These are phyloP conservation scores for Corinectria fuckeliana DNA, from an alignment of 2,329 filamentous ascomycete species.

Conservation along the genomic window DNA sequence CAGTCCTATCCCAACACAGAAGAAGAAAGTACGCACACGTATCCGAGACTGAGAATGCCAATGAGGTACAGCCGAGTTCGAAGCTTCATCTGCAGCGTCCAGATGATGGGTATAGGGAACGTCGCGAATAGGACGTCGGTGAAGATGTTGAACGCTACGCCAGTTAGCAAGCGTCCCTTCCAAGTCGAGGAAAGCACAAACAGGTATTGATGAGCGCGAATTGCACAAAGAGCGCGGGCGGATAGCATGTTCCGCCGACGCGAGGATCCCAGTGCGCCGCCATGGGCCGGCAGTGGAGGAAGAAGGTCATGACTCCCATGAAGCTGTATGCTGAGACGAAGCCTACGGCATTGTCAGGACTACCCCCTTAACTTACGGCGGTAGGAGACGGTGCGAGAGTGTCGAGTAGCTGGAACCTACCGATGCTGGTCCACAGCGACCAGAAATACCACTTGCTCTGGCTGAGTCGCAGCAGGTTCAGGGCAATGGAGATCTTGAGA, in stretches of 20 bases:
- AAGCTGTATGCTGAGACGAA: conserved; percentile 25
- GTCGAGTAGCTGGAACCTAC: not conserved
- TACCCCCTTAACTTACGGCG: too few species aligned
- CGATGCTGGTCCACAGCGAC: conserved; percentile 19
- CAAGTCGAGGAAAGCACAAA: not conserved
- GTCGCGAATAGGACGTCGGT: conserved; percentile 53
- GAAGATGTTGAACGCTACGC: conserved; percentile 47
- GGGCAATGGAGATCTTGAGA: conserved; percentile 25
- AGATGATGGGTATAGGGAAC: conserved; percentile 50
- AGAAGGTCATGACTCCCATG: conserved; percentile 20
- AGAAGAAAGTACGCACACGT: conserved; percentile 40
- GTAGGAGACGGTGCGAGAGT: not conserved
- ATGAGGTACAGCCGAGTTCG: conserved; percentile 48
- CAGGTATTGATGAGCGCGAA: conserved; percentile 21
- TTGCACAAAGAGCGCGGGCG: conserved; percentile 12
- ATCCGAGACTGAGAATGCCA: conserved; percentile 50
- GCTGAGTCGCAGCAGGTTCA: conserved; percentile 20
- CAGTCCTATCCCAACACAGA: not conserved
- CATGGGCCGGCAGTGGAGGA: conserved; percentile 23
- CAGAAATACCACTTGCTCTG: conserved; percentile 18
- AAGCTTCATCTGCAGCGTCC: conserved; percentile 48
- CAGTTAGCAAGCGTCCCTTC: not conserved
- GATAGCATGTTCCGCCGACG: conserved; percentile 17
- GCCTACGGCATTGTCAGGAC: too few species aligned
- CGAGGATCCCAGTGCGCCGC: conserved; percentile 15